phyloP scores from a whole-genome alignment of 306 rosid genomes.

The Prunus armeniaca region DNA sequence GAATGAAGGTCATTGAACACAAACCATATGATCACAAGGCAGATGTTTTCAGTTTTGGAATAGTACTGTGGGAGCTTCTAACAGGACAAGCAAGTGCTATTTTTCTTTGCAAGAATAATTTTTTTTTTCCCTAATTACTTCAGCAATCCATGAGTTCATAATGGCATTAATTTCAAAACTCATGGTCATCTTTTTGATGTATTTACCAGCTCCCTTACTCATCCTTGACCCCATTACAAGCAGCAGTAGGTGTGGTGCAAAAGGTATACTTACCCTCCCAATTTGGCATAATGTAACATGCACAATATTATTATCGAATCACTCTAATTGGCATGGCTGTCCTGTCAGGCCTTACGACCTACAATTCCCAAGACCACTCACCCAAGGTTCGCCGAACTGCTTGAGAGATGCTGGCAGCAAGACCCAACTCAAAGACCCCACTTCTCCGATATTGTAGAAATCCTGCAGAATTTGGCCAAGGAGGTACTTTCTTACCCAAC shows the following conservation, averaged over 20 bases:
- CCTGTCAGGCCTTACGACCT: conserved; percentile 72
- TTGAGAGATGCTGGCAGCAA: conserved; percentile 86
- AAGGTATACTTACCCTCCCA: conserved; percentile 50
- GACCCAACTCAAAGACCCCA: conserved; percentile 73
- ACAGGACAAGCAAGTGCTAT: conserved; percentile 76
- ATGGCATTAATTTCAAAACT: conserved; percentile 16
- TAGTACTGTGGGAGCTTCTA: conserved; percentile 94
- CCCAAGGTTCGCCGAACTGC: conserved; percentile 72
- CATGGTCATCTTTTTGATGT: conserved; percentile 21
- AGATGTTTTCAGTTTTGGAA: conserved; percentile 94
- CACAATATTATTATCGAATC: conserved; percentile 8
- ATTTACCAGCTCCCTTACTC: conserved; percentile 79
- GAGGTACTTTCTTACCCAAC: conserved; percentile 49
- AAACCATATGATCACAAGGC: conserved; percentile 97
- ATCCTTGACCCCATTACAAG: conserved; percentile 88
- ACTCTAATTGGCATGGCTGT: conserved; percentile 19
- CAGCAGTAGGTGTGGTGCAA: conserved; percentile 99
- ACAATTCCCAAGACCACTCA: conserved; percentile 68
- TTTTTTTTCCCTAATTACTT: neutral
- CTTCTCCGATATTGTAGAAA: conserved; percentile 70
- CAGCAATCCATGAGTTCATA: neutral
- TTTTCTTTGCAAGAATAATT: neutral
- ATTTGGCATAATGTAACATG: neutral
- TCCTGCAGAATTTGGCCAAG: conserved; percentile 61
- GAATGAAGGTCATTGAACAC: conserved; percentile 92